A percentile compares a stretch with the other conserved stretches of the same genome.
These are phyloP conservation scores for Nicotiana tomentosiformis DNA, from an alignment of 257 asterid species.

Conservation along the genomic window DNA sequence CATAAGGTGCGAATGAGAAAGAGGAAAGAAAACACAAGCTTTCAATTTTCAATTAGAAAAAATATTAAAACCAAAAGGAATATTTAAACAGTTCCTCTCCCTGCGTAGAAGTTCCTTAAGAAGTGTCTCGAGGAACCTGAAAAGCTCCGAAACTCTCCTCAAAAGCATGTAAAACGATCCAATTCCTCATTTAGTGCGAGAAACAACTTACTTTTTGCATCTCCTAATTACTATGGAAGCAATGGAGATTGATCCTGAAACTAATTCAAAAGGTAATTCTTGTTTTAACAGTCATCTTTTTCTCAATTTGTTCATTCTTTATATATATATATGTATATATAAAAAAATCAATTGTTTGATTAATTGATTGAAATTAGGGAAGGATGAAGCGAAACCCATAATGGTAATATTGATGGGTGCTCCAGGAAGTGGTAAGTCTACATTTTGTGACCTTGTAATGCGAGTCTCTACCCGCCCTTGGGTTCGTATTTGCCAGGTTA, in stretches of 20 bases:
- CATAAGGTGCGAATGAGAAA: too few relatives aligned
- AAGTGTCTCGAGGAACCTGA: not conserved
- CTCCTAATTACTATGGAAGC: conserved; percentile 28
- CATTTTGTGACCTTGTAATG: conserved; percentile 73
- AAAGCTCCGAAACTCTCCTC: not conserved
- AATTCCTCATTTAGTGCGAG: not conserved
- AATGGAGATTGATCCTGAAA: conserved; percentile 51
- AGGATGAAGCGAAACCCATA: conserved; percentile 37
- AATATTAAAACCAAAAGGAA: too few relatives aligned
- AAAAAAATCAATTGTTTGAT: too few relatives aligned
- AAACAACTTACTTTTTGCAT: not conserved
- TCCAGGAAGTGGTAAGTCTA: conserved; percentile 96
- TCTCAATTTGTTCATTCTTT: not conserved
- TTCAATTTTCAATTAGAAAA: too few relatives aligned
- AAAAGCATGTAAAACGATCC: not conserved
- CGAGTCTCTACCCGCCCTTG: conserved; percentile 51
- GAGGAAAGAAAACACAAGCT: too few relatives aligned
- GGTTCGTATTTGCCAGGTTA: conserved; percentile 93
- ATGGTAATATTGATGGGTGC: conserved; percentile 62
- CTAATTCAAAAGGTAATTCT: conserved; percentile 30
- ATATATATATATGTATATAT: too few relatives aligned
- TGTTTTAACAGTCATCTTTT: not conserved
- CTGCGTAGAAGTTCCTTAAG: not conserved
- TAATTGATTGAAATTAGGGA: conserved; percentile 7
- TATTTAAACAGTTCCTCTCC: too few relatives aligned